A percentile compares a stretch with the other conserved stretches of the same genome.
phyloP scores from a whole-genome alignment of 2,329 filamentous ascomycete genomes.

The Penicillium oxalicum region DNA sequence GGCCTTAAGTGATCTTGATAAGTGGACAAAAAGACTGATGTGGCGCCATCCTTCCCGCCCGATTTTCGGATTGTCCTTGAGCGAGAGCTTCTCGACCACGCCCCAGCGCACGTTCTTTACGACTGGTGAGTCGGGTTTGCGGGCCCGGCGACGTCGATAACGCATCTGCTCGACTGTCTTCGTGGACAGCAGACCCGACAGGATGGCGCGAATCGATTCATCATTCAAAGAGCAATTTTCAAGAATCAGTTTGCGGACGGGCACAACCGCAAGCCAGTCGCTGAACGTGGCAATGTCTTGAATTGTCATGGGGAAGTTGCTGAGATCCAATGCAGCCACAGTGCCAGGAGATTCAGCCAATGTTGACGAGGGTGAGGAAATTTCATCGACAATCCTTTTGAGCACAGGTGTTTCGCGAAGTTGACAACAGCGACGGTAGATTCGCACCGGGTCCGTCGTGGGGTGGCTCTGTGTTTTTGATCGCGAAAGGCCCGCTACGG shows the following conservation, averaged over 20 bases:
- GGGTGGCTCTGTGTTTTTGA: conserved; percentile 60
- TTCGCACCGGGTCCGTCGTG: conserved; percentile 83
- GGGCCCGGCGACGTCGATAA: conserved; percentile 40
- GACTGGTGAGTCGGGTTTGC: conserved; percentile 32
- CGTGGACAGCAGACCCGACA: conserved; percentile 77
- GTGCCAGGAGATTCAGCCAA: conserved; percentile 62
- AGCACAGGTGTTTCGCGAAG: conserved; percentile 86
- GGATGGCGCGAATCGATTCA: conserved; percentile 76
- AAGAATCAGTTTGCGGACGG: conserved; percentile 76
- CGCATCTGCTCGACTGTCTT: conserved; percentile 58
- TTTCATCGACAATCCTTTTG: conserved; percentile 85
- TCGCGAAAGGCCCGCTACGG: conserved; percentile 28
- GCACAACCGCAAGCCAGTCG: conserved; percentile 90
- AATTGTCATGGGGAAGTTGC: conserved; percentile 74
- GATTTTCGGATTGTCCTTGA: conserved; percentile 85
- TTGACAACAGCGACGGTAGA: conserved; percentile 92
- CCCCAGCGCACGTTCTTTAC: conserved; percentile 46
- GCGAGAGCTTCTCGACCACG: conserved; percentile 74
- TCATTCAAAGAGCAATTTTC: conserved; percentile 85
- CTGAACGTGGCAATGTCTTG: conserved; percentile 80
- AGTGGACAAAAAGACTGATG: conserved; percentile 80
- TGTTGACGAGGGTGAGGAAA: conserved; percentile 63
- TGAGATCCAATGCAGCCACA: conserved; percentile 75
- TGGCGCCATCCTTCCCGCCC: conserved; percentile 85
- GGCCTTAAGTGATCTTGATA: conserved; percentile 78